Evolutionary conservation across 2,329 filamentous ascomycete species (phyloP), one percentile per base, ranked within the genome.

Genomic region (Madurella fahalii): DNA sequence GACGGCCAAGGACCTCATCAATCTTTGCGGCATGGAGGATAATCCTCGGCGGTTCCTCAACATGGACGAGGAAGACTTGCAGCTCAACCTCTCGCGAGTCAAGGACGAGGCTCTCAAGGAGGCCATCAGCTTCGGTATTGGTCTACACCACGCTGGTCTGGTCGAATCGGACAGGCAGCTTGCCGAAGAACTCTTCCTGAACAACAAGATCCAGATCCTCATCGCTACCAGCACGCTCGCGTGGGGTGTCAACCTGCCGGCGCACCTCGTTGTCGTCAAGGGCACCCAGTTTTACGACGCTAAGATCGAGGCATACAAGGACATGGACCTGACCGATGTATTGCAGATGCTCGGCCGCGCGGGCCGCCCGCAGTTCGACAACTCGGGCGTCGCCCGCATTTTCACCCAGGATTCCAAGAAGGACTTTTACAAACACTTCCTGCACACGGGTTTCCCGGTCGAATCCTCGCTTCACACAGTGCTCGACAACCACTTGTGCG

Each of bases 281-380:
- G 94, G 94, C 51, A 99, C 94, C 0, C 95, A 99, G 66, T 99
- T 89, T 74, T 99, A 95, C 68, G 94, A 99, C 65, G 94, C 94
- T 40, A 99, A 99, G 72, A 94, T 90, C 4, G 94, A 97, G 74
- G 93, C 88, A 0, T 99, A 99, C 74, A 94, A 90, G 68, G 95
- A 99, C 70, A 99, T 99, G 95, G 94, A 99, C 69, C 75, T 99
- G 56, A 99, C 94, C 0, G 94, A 99, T 72, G 94, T 99, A 32
- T 76, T 99, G 58, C 94, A 99, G 72, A 99, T 99, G 94, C 78
- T 99, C 30, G 94, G 94, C 63, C 87, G 94, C 72, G 94, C 94
- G 12, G 94, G 94, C 15, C 88, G 94, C 59, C 94, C 94, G 3
- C 94, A 99, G 68, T 99, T 99, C 69, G 94, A 99, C 71, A 89